Evolutionary conservation across 2,329 filamentous ascomycete species (phyloP), one percentile per base, ranked within the genome.

Genomic region (Ceratocystis albifundus): DNA sequence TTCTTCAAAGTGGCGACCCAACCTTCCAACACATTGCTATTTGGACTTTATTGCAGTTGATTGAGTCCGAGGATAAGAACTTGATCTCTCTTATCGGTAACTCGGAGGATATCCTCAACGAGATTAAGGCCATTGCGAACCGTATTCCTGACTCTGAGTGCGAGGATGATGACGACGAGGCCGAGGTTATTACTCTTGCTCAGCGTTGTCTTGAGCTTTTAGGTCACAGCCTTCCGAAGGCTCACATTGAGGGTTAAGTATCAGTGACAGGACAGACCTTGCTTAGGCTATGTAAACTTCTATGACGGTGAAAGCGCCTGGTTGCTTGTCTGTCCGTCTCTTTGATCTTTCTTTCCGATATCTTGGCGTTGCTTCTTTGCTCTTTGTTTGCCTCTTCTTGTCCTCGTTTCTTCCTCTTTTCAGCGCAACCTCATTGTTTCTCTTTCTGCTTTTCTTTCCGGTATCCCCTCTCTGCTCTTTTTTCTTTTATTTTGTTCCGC

Each of bases 1-100:
- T 99, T 80, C 82, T 99, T 20, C 89, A 89, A 57, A 96, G 91
- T 70, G 93, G 92, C 50, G 94, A 99, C 74, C 87, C 94, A 0
- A 99, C 94, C 0, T 99, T 99, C 80, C 94, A 99, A 76, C 94
- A 99, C 74, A 99, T 99, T 73, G 94, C 94, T 63, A 96, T 97
- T 69, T 99, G 94, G 94, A 99, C 94, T 1, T 78, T 99, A 61
- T 83, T 99, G 2, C 94, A 99, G 74, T 83, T 99, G 2, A 86
- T 99, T 63, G 94, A 99, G 76, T 96, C 93, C 0, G 92, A 96
- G 74, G 93, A 99, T 74, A 87, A 89, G 76, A 88, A 85, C 66
- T 80, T 99, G n/a, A 88, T 96, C 69, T 86, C 87, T 62, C 85
- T 90, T 62, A 96, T 99, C 71, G 87, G 89, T 71, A 89, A 93